Conservation (phyloP, 176 grass and related monocot species). For the Eragrostis nindensis region DNA sequence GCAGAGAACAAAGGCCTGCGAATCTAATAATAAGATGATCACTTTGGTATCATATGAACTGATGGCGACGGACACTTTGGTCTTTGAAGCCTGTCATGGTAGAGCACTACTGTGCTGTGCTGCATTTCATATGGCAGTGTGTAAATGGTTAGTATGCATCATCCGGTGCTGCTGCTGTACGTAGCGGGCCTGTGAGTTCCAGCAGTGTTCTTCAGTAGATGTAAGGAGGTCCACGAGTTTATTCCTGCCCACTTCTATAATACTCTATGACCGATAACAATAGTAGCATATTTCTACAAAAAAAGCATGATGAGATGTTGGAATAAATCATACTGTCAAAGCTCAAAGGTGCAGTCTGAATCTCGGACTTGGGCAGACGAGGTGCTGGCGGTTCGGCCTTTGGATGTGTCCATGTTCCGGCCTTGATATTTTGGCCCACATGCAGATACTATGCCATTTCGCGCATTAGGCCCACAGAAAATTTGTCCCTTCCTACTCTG, state of each 20-base stretch:
- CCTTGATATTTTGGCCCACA: conserved; percentile 6
- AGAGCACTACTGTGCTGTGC: background rate
- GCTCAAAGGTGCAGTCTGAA: no score
- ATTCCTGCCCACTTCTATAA: background rate
- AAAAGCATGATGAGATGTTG: background rate
- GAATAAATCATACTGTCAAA: no score
- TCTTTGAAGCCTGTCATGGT: background rate
- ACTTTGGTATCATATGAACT: background rate
- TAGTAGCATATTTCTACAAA: no score
- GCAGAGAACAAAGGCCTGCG: background rate
- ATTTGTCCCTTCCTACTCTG: background rate
- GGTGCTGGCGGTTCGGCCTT: background rate
- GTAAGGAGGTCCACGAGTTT: background rate
- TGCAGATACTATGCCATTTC: background rate
- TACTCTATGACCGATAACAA: no score
- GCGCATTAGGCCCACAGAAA: conserved; percentile 8
- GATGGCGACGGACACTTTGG: background rate
- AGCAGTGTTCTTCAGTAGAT: background rate
- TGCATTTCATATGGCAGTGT: background rate
- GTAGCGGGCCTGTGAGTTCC: background rate
- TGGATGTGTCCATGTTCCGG: background rate
- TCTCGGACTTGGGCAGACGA: background rate
- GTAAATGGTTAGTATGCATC: background rate
- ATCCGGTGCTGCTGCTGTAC: background rate
- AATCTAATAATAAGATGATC: background rate